Evolutionary conservation across 345 rosid species (phyloP), one percentile per base, ranked within the genome.

Genomic region (Salix suchowensis): DNA sequence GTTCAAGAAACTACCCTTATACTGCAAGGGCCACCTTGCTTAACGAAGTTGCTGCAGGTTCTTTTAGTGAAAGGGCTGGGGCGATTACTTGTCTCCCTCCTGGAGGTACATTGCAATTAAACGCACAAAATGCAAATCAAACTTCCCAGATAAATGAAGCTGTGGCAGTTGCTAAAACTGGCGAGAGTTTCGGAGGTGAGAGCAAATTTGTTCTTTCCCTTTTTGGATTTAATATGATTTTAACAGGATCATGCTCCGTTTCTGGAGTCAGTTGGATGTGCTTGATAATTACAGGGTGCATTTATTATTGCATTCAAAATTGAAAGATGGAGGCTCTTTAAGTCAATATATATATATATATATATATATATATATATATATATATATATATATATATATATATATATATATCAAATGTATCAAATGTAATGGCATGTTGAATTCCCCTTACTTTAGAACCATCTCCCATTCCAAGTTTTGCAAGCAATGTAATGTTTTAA

Each of bases 31-130:
- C 48, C 12, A 21, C 24, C 24, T 18, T 34, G 26, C 12, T 55
- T 39, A 34, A 13, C 14, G 14, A 36, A 6, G 10, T 64, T 75
- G 23, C 65, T 80, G 72, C 67, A 84, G 84, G 74, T 76, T 74
- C 78, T 65, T 48, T 71, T 16, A 50, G 6, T n/a, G 67, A 15
- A 60, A 67, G 2, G 10, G n/a, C 44, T 28, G 67, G 24, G 40
- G 60, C 13, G 36, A 39, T 46, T 42, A 18, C 23, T 76, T 23
- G 39, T 58, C 12, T 19, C 1, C 14, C 42, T 24, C 18, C 61
- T n/a, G 68, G 68, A 18, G 61, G 67, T 19, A n/a, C 73, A 14
- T 26, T 44, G 68, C 76, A 74, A 30, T 14, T 18, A 1, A 50
- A 39, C 21, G 13, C 60, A 23, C 46, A 44, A 58, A 75, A 78